A percentile compares a stretch with the other conserved stretches of the same genome.
Evolutionary conservation across 495 filamentous ascomycete species (phyloP).

Genomic region (Daldinia childiae): DNA sequence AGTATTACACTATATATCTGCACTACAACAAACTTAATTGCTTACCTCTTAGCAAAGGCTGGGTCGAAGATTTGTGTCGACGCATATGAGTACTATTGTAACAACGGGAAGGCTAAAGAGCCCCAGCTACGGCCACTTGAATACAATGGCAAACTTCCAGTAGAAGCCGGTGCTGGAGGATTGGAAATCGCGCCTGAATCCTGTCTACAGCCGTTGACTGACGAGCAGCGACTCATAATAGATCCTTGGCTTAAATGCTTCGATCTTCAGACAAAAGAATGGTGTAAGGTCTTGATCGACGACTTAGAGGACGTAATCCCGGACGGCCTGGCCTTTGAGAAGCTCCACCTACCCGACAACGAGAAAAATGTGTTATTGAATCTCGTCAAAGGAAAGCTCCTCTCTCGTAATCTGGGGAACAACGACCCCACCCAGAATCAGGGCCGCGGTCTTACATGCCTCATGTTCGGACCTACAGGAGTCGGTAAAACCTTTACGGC

Average conservation of each 20-base stretch:
- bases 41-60: background rate
- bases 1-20: background rate
- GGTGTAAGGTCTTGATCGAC: constrained; percentile 53
- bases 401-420: constrained; percentile 65
- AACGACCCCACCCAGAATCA: constrained; percentile 66
- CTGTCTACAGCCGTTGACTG: constrained; percentile 43
- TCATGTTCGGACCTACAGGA: constrained; percentile 65
- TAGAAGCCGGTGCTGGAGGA: too few relatives aligned
- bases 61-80: constrained; percentile 40
- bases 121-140: constrained; percentile 19
- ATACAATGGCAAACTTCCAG: background rate
- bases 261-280: constrained; percentile 56
- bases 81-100: constrained; percentile 39
- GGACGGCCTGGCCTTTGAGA: constrained; percentile 64
- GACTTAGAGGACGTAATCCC: constrained; percentile 56
- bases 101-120: too few relatives aligned
- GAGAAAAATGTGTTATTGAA: constrained; percentile 65
- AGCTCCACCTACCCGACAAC: constrained; percentile 61
- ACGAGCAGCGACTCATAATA: constrained; percentile 56
- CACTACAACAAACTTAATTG: background rate
- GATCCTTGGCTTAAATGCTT: constrained; percentile 56
- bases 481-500: constrained; percentile 68
- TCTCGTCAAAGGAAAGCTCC: constrained; percentile 58
- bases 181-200: background rate
- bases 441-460: constrained; percentile 64